Conservation (phyloP, 2,329 filamentous ascomycete species). For the Neurospora crassa region DNA sequence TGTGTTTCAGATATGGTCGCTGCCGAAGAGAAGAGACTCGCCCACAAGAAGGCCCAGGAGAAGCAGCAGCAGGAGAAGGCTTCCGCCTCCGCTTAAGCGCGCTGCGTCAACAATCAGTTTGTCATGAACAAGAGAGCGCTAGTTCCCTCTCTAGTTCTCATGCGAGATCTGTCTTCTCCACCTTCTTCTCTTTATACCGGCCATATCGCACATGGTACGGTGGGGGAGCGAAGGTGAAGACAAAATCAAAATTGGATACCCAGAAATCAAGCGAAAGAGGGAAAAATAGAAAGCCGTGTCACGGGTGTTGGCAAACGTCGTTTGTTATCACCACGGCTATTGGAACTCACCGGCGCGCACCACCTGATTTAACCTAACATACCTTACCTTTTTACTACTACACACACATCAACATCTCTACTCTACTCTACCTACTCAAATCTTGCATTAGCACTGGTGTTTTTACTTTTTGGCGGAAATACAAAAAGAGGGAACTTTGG, state of each 20-base stretch:
- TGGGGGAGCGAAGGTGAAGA: not conserved
- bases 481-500: not conserved
- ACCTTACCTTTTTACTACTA: not conserved
- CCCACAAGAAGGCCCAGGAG: conserved; percentile 29
- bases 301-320: not conserved
- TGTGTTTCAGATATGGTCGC: conserved; percentile 62
- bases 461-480: not conserved
- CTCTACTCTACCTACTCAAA: not conserved
- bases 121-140: not conserved
- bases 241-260: not conserved
- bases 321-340: not conserved
- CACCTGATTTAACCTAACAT: not conserved
- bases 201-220: not conserved
- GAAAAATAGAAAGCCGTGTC: not conserved
- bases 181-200: not conserved
- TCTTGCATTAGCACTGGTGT: not conserved
- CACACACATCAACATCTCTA: not conserved
- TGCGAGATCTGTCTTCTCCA: not conserved
- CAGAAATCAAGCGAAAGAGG: not conserved
- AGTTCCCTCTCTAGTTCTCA: not conserved
- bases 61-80: conserved; percentile 12
- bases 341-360: not conserved
- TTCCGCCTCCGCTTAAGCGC: conserved; percentile 8
- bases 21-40: conserved; percentile 58
- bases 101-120: not conserved